Evolutionary conservation across 495 filamentous ascomycete genomes (phyloP).

Genomic region (Viridothelium virens): DNA sequence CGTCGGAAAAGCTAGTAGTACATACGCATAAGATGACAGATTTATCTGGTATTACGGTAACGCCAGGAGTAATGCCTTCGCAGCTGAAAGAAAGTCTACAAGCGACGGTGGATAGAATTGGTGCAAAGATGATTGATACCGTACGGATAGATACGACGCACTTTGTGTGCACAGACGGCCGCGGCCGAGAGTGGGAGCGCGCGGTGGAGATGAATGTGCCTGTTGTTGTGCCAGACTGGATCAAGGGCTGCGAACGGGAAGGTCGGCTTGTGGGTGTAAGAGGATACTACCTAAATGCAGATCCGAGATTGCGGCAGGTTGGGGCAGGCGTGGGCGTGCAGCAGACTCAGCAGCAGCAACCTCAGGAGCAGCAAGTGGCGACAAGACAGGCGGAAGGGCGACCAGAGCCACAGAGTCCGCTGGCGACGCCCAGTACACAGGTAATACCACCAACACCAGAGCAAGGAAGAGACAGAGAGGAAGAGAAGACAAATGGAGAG

Average conservation of each 20-base stretch:
- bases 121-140: conserved; percentile 80
- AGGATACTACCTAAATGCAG: conserved; percentile 90
- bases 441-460: conserved; percentile 16
- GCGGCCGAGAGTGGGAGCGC: conserved; percentile 86
- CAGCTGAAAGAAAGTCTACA: conserved; percentile 64
- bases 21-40: conserved; percentile 99
- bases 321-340: conserved; percentile 38
- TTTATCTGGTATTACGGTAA: conserved; percentile 90
- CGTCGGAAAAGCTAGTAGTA: conserved; percentile 74
- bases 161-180: conserved; percentile 95
- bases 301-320: conserved; percentile 56
- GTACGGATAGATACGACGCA: conserved; percentile 98
- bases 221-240: conserved; percentile 95
- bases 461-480: conserved; percentile 13
- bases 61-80: conserved; percentile 74
- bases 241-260: conserved; percentile 86
- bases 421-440: not conserved
- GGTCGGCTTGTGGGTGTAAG: conserved; percentile 90
- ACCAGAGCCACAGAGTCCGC: conserved; percentile 12
- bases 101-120: conserved; percentile 74
- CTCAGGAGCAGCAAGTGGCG: conserved; percentile 16
- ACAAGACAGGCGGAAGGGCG: conserved; percentile 17
- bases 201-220: conserved; percentile 97
- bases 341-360: conserved; percentile 17
- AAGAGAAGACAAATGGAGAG: conserved; percentile 25